Conservation (phyloP, 768 basidiomycete species). For the Piloderma croceum region DNA sequence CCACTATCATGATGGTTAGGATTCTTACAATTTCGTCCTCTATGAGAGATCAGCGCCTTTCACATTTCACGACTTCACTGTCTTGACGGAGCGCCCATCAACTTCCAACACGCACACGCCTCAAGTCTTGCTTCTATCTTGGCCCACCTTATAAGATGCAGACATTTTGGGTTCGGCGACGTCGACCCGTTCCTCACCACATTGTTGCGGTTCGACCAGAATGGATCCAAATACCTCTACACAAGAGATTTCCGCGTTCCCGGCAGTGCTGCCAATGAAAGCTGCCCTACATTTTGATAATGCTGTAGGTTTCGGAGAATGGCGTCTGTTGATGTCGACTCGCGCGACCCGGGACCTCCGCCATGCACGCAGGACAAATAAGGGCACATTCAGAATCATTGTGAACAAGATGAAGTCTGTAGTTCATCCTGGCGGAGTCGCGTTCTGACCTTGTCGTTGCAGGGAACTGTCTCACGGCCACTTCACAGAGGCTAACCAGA, state of each 20-base stretch:
- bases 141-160: too few relatives aligned
- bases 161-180: too few relatives aligned
- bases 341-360: conserved; percentile 46
- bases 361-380: conserved; percentile 39
- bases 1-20: too few relatives aligned
- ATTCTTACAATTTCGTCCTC: too few relatives aligned
- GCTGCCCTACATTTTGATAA: conserved; percentile 57
- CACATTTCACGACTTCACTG: too few relatives aligned
- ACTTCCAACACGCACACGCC: too few relatives aligned
- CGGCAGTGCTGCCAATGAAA: conserved; percentile 52
- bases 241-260: conserved; percentile 34
- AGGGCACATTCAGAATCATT: conserved; percentile 44
- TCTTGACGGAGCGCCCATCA: too few relatives aligned
- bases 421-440: conserved; percentile 8
- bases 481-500: conserved; percentile 66
- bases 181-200: too few relatives aligned
- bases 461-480: conserved; percentile 68
- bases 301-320: conserved; percentile 56
- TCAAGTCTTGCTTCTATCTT: too few relatives aligned
- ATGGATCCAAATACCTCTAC: too few relatives aligned
- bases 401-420: conserved; percentile 71
- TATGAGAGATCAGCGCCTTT: too few relatives aligned
- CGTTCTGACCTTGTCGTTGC: background rate
- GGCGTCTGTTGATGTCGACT: conserved; percentile 53
- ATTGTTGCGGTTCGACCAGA: too few relatives aligned